Evolutionary conservation across 139 green algal genomes (phyloP).

Genomic region (Picochlorum sp.): DNA sequence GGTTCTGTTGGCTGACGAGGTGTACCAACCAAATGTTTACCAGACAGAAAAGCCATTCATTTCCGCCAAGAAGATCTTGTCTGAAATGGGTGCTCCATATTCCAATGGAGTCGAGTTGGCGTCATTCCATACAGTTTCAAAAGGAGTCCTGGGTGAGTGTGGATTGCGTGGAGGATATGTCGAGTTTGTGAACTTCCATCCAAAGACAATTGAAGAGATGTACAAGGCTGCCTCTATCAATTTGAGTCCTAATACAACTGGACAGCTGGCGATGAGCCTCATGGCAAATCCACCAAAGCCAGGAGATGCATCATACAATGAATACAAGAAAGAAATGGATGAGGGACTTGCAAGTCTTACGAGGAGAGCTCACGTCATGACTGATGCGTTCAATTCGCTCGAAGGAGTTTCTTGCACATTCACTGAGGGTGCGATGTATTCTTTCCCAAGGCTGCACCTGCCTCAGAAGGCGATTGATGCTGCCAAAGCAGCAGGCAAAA

Average conservation of each 20-base stretch:
- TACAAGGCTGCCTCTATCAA: constrained; percentile 87
- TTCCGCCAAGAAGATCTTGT: constrained; percentile 67
- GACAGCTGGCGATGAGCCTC: constrained; percentile 79
- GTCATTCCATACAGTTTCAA: constrained; percentile 79
- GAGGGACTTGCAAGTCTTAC: constrained; percentile 61
- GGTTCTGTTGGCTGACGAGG: constrained; percentile 90
- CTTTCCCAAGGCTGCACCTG: constrained; percentile 67
- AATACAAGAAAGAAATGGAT: constrained; percentile 57
- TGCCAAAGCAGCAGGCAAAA: constrained; percentile 68
- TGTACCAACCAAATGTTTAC: constrained; percentile 60
- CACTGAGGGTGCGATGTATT: constrained; percentile 83
- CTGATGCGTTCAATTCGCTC: constrained; percentile 73
- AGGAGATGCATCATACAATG: constrained; percentile 55
- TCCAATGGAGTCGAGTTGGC: constrained; percentile 54
- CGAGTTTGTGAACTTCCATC: constrained; percentile 75
- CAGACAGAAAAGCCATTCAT: constrained; percentile 79
- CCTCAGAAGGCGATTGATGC: constrained; percentile 51
- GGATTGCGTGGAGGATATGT: constrained; percentile 82
- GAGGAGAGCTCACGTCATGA: constrained; percentile 67
- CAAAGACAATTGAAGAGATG: constrained; percentile 62
- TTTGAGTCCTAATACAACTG: constrained; percentile 83
- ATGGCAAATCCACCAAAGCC: constrained; percentile 78
- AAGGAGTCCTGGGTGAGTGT: constrained; percentile 71
- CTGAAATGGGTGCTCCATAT: constrained; percentile 57
- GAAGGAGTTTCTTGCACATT: constrained; percentile 82